A percentile compares a stretch with the other conserved stretches of the same genome.
Conservation (phyloP, 2,329 filamentous ascomycete genomes). For the Immersiporthe knoxdaviesiana region DNA sequence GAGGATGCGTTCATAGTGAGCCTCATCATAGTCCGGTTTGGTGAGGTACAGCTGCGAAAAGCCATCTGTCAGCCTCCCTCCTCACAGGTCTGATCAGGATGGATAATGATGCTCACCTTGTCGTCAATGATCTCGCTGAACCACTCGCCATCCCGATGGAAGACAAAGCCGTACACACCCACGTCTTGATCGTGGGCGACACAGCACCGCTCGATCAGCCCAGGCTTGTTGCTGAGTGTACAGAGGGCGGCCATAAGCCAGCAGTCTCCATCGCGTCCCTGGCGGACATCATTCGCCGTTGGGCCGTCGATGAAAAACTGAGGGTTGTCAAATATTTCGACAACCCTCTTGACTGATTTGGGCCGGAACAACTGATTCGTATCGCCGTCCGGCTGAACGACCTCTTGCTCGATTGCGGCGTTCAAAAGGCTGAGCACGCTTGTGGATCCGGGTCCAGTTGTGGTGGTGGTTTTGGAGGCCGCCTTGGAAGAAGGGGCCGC, state of each 20-base stretch:
- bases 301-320: slow-evolving; percentile 79
- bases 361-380: slow-evolving; percentile 43
- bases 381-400: slow-evolving; percentile 16
- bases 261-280: slow-evolving; percentile 79
- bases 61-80: background rate
- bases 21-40: slow-evolving; percentile 65
- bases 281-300: slow-evolving; percentile 75
- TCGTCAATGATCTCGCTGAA: slow-evolving; percentile 62
- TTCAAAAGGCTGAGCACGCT: slow-evolving; percentile 15
- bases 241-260: slow-evolving; percentile 84
- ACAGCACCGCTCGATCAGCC: slow-evolving; percentile 73
- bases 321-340: slow-evolving; percentile 76
- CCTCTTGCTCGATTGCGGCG: slow-evolving; percentile 21
- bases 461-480: slow-evolving; percentile 6
- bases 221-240: slow-evolving; percentile 73
- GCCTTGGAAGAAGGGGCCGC: background rate
- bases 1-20: slow-evolving; percentile 50
- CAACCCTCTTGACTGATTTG: slow-evolving; percentile 67
- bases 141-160: slow-evolving; percentile 80
- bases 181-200: slow-evolving; percentile 73
- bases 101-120: slow-evolving; percentile 42
- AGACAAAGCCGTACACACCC: slow-evolving; percentile 85
- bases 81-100: no score
- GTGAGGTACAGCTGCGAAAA: slow-evolving; percentile 52
- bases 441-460: slow-evolving; percentile 1